phyloP scores from a whole-genome alignment of 257 asterid species.

The Ehretia macrophylla region DNA sequence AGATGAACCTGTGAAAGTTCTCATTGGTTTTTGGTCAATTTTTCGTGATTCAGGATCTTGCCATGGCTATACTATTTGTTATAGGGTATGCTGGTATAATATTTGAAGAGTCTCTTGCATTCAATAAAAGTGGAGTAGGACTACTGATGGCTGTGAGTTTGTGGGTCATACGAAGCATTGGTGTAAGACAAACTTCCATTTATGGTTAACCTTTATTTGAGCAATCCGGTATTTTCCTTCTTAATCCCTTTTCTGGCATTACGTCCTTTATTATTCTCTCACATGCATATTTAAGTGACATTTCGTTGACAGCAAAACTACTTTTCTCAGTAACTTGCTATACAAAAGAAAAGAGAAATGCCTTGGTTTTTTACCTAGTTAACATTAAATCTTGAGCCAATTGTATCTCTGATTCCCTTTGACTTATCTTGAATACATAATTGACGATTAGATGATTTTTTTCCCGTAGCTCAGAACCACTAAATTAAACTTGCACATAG shows the following conservation, averaged over 20 bases:
- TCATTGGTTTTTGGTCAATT: conserved; percentile 14
- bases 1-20: conserved; percentile 1
- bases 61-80: conserved; percentile 84
- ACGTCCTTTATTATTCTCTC: neutral
- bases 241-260: neutral
- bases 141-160: conserved; percentile 94
- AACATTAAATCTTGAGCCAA: too few species aligned
- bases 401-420: too few species aligned
- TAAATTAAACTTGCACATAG: too few species aligned
- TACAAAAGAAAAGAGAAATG: too few species aligned
- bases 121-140: conserved; percentile 97
- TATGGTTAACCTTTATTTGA: neutral
- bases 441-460: too few species aligned
- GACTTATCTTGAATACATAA: too few species aligned
- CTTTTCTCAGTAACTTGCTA: too few species aligned
- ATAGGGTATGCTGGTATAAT: conserved; percentile 91
- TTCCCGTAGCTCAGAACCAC: too few species aligned
- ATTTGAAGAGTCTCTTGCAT: conserved; percentile 94
- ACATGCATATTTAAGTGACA: neutral
- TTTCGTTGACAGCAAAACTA: too few species aligned
- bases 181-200: conserved; percentile 47
- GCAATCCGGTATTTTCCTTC: neutral
- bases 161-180: conserved; percentile 93
- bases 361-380: too few species aligned
- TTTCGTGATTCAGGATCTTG: conserved; percentile 66